Base-by-base conservation (phyloP, 2,329 filamentous ascomycete species). In the Fusarium oxysporum region DNA sequence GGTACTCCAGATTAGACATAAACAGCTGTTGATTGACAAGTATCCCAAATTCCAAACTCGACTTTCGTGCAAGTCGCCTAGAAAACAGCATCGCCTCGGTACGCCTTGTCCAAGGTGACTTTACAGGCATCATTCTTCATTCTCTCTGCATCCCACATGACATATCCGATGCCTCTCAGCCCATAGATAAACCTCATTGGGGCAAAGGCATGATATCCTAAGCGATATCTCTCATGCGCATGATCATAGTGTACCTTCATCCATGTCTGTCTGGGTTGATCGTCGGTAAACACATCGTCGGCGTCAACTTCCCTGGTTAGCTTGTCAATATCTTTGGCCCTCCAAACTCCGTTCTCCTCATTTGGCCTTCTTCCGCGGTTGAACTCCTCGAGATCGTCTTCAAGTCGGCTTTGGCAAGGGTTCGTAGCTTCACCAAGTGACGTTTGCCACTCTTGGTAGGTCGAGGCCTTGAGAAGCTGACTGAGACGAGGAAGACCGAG, bases 61-160 rank as follows among this genome's bases (percentile, higher is more conserved):
- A 2, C 21, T 38, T 16, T 33, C 19, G 35, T 28, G 17, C 17
- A 32, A n/a, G 37, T 13, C 13, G 19, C 56, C 61, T 53, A 75
- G 37, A 65, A 75, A 33, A 73, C 38, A 44, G 62, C 33, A n/a
- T 72, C 70, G n/a, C 73, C 73, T 59, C 68, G 60, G 19, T 72
- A 72, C 35, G 69, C 74, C 60, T 58, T 72, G 14, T 75, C 58
- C 28, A 76, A 57, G 8, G 60, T 65, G 3, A 30, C 61, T 50
- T 70, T 67, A 23, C 71, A 76, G 14, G 40, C 54, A n/a, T 70
- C 68, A 14, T 69, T 61, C 43, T 72, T 47, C 70, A 75, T 72
- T 33, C 74, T 67, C 60, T 64, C 60, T 6, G 53, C 58, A 56
- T 76, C 74, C 74, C 74, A 76, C 62, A 75, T 65, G 1, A 76